phyloP scores from a whole-genome alignment of 2,329 filamentous ascomycete species.

The Xylaria arbuscula region DNA sequence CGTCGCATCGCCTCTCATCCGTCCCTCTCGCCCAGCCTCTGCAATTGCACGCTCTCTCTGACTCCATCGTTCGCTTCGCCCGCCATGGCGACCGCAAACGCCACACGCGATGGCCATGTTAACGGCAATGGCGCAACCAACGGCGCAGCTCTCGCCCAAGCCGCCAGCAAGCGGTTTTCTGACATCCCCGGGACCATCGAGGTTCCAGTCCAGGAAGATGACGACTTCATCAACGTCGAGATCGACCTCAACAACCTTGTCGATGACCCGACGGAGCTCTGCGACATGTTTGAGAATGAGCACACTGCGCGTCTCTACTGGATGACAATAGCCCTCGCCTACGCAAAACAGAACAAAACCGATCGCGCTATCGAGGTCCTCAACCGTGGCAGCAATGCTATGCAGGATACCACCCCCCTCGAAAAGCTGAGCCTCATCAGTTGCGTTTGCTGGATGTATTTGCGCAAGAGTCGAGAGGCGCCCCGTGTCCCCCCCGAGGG shows the following conservation, averaged over 20 bases:
- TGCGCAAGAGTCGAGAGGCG: slow-evolving; percentile 88
- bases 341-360: slow-evolving; percentile 94
- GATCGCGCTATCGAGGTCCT: slow-evolving; percentile 83
- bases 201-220: slow-evolving; percentile 72
- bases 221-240: slow-evolving; percentile 82
- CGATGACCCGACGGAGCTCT: slow-evolving; percentile 94
- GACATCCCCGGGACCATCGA: slow-evolving; percentile 74
- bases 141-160: slow-evolving; percentile 51
- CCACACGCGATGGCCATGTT: slow-evolving; percentile 57
- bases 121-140: slow-evolving; percentile 60
- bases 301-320: slow-evolving; percentile 90
- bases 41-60: not conserved
- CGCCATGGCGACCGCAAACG: slow-evolving; percentile 53
- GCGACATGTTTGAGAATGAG: slow-evolving; percentile 94
- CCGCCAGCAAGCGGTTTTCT: slow-evolving; percentile 68
- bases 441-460: slow-evolving; percentile 89
- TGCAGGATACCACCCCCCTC: slow-evolving; percentile 76
- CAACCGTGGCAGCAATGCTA: slow-evolving; percentile 77
- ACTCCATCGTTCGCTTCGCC: not conserved
- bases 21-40: not conserved
- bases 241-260: slow-evolving; percentile 91
- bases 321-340: slow-evolving; percentile 97
- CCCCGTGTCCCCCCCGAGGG: slow-evolving; percentile 71
- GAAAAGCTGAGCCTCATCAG: slow-evolving; percentile 88
- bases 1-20: slow-evolving; percentile 12